Percentiles rank a stretch among this genome's conserved stretches.
Evolutionary conservation across 805 yeast species (phyloP).

Genomic region (Jamesozyma lodderae): DNA sequence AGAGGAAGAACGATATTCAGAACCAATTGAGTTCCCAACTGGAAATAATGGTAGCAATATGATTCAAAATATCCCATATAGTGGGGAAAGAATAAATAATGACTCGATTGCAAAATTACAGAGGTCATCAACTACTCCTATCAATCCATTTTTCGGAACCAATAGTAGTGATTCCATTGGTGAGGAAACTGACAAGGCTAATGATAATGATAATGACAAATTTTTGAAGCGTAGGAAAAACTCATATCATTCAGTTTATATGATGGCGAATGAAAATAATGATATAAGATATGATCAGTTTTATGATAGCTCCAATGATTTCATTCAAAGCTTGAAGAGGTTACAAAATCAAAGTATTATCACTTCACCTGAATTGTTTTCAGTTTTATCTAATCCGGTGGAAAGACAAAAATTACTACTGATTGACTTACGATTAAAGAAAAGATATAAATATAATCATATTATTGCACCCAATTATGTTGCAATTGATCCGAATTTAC

Average conservation of each 20-base stretch:
- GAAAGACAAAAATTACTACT: slow-evolving; percentile 33
- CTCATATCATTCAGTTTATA: slow-evolving; percentile 35
- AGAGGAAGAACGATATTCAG: not conserved
- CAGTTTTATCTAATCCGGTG: slow-evolving; percentile 38
- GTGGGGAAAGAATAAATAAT: not conserved
- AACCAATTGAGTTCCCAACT: slow-evolving; percentile 2
- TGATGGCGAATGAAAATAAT: slow-evolving; percentile 24
- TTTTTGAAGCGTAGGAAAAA: slow-evolving; percentile 29
- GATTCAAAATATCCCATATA: not conserved
- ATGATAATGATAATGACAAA: slow-evolving; percentile 7
- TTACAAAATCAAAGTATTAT: slow-evolving; percentile 45
- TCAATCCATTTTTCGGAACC: not conserved
- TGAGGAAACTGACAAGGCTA: not conserved
- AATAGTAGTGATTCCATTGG: not conserved
- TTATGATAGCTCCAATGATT: slow-evolving; percentile 14
- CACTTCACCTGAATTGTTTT: slow-evolving; percentile 35
- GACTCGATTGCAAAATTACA: not conserved
- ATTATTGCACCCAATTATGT: slow-evolving; percentile 33
- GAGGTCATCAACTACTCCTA: not conserved
- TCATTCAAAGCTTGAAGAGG: slow-evolving; percentile 19
- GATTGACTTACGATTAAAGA: slow-evolving; percentile 34
- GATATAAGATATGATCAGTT: slow-evolving; percentile 7
- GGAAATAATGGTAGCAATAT: not conserved
- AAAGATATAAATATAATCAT: slow-evolving; percentile 28
- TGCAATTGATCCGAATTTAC: slow-evolving; percentile 33